Evolutionary conservation across 345 rosid genomes (phyloP), one percentile per base, ranked within the genome.

Genomic region (Eucalyptus paniculata): DNA sequence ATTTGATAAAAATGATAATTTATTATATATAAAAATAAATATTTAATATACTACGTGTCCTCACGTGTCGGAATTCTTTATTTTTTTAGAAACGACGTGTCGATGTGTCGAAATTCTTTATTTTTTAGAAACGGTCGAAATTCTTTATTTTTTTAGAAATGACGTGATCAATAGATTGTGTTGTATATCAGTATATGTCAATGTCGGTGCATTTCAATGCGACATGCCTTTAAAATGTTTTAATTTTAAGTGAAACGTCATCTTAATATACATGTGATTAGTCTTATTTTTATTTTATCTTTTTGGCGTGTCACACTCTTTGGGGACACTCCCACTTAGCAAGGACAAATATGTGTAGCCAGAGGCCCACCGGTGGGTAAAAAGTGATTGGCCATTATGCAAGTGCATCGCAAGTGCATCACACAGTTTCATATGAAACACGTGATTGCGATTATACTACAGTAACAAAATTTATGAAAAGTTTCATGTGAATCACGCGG

Each of bases 51-150:
- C 0, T 19, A 19, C 26, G 0, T 19, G 2, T 53, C 24, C 0
- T 0, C 10, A 53, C 56, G 0, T 19, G 2, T 53, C 0, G 2
- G 0, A 51, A 51, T 50, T 16, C 1, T 50, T 50, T 50, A 50
- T 16, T 50, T 16, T 50, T 50, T 50, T 16, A 50, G 3, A 50
- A 14, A 14, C 51, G 17, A 14, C 3, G 2, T 50, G 3, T 50
- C 8, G 3, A 7, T 10, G 0, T 51, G 4, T 51, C 2, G 2
- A 1, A 50, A 50, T 50, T 6, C 3, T 50, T 50, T 50, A 50
- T 16, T 50, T 50, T 50, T 50, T 5, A 50, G 2, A 49, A 14
- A 14, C 3, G 7, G 2, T 51, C 1, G 4, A 1, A 50, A 50
- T 50, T 16, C 2, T 50, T 50, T 50, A 50, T 16, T 50, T 50